Evolutionary conservation across 768 basidiomycete genomes (phyloP).

Genomic region (Clitopilus hobsonii): DNA sequence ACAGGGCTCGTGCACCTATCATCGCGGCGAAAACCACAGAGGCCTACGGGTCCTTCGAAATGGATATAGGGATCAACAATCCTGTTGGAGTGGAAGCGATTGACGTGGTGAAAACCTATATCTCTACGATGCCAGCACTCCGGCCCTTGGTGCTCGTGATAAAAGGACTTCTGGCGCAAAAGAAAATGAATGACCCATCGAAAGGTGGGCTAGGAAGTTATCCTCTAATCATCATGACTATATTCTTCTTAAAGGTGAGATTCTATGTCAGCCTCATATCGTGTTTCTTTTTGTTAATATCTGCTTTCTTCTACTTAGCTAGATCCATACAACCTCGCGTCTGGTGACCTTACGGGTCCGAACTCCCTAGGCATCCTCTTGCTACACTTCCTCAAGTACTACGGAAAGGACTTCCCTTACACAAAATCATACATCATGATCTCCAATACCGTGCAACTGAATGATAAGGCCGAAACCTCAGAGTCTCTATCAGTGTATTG

Average conservation of each 20-base stretch:
- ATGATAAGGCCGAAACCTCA: slow-evolving; percentile 26
- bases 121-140: slow-evolving; percentile 53
- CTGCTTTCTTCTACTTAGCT: slow-evolving; percentile 27
- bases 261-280: not conserved
- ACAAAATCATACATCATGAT: slow-evolving; percentile 35
- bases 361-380: slow-evolving; percentile 54
- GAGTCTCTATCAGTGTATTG: slow-evolving; percentile 35
- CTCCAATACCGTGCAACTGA: slow-evolving; percentile 24
- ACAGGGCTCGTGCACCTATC: slow-evolving; percentile 49
- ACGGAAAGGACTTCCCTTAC: slow-evolving; percentile 45
- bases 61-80: slow-evolving; percentile 68
- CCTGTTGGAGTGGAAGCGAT: slow-evolving; percentile 50
- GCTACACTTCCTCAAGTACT: slow-evolving; percentile 63
- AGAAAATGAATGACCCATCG: slow-evolving; percentile 59
- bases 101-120: slow-evolving; percentile 45
- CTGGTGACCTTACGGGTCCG: slow-evolving; percentile 41
- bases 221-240: slow-evolving; percentile 55
- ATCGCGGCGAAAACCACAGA: slow-evolving; percentile 49
- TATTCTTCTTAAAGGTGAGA: slow-evolving; percentile 65
- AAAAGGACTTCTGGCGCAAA: slow-evolving; percentile 56
- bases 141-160: slow-evolving; percentile 55
- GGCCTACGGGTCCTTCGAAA: slow-evolving; percentile 42
- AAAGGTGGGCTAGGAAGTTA: slow-evolving; percentile 65
- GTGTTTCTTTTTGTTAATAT: not conserved
- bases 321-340: slow-evolving; percentile 49